Evolutionary conservation across 2,329 filamentous ascomycete genomes (phyloP).

Genomic region (Ceratocystis lukuohia): DNA sequence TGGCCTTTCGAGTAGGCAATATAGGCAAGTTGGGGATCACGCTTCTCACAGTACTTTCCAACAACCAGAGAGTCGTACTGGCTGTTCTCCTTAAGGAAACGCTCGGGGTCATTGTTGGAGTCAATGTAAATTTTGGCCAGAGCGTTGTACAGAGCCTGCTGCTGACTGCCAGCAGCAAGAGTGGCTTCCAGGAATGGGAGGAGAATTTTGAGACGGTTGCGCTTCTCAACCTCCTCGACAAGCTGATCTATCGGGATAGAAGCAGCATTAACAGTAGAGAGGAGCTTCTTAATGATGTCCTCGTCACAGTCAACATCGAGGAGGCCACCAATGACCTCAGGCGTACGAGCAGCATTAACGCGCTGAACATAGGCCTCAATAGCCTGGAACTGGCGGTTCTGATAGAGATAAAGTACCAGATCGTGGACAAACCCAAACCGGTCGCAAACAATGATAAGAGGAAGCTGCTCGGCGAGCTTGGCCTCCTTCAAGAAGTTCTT

Average conservation of each 20-base stretch:
- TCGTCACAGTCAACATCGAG: conserved; percentile 97
- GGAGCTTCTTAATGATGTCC: conserved; percentile 82
- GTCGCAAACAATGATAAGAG: conserved; percentile 95
- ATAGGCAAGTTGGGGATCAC: conserved; percentile 87
- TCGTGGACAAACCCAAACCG: conserved; percentile 99
- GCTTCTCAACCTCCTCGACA: conserved; percentile 83
- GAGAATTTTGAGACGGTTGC: conserved; percentile 89
- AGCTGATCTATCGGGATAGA: conserved; percentile 90
- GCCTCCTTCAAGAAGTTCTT: conserved; percentile 99
- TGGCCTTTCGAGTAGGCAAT: conserved; percentile 94
- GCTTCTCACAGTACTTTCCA: conserved; percentile 98
- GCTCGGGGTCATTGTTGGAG: conserved; percentile 94
- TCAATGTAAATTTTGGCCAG: conserved; percentile 99
- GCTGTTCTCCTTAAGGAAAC: conserved; percentile 94
- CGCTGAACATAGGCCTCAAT: conserved; percentile 97
- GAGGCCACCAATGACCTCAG: conserved; percentile 82
- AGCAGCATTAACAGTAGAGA: conserved; percentile 69
- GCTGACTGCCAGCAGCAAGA: conserved; percentile 77
- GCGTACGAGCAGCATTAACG: conserved; percentile 82
- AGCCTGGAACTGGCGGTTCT: conserved; percentile 97
- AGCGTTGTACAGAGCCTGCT: conserved; percentile 93
- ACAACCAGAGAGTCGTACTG: conserved; percentile 85
- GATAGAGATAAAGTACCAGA: conserved; percentile 89
- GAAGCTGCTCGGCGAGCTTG: conserved; percentile 78
- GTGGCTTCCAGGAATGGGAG: conserved; percentile 93